Evolutionary conservation across 305 asterid genomes (phyloP), one percentile per base, ranked within the genome.

Genomic region (Petunia hybrid): DNA sequence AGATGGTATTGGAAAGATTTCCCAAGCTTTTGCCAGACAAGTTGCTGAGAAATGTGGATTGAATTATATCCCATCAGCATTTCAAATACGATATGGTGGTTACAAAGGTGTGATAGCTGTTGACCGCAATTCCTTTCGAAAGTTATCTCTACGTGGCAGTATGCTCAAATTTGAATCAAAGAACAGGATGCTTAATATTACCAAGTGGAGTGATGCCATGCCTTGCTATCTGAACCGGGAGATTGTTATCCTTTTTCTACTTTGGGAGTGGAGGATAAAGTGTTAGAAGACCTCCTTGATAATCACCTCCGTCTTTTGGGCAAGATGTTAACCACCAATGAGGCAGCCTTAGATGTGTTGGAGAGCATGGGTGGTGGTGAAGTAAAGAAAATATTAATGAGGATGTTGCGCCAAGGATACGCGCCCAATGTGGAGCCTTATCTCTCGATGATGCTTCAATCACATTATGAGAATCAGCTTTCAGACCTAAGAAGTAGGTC

Each of bases 21-120:
- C 98, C 13, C 80, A 22, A 16, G 38, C 83, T 62, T 91, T 95
- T 80, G 97, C 99, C 3, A 86, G 40, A 77, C 92, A 89, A 51
- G 85, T 95, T 57, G 87, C 89, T 22, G 80, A 80, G 48, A 91
- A 89, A 81, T 84, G 92, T 82, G 94, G 97, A 46, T 80, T 92
- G 83, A 48, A 86, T 80, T 83, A 89, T 80, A 78, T 86, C 41
- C 99, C 99, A 2, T 92, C 98, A 1, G 99, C 99, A 3, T 95
- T 95, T 87, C 99, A 95, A 86, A 94, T 95, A 74, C 90, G 98
- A 3, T 95, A 94, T 41, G 99, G 98, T 81, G 99, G 99, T 63
- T 95, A 92, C 82, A 95, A 95, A 89, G 99, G 99, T 77, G 97
- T 95, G 71, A 85, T 94, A 48, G 97, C 89, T 5, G 94, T 92